Percentiles rank a stretch among this genome's conserved stretches.
Conservation (phyloP, 2,329 filamentous ascomycete genomes). For the Fonsecaea erecta region DNA sequence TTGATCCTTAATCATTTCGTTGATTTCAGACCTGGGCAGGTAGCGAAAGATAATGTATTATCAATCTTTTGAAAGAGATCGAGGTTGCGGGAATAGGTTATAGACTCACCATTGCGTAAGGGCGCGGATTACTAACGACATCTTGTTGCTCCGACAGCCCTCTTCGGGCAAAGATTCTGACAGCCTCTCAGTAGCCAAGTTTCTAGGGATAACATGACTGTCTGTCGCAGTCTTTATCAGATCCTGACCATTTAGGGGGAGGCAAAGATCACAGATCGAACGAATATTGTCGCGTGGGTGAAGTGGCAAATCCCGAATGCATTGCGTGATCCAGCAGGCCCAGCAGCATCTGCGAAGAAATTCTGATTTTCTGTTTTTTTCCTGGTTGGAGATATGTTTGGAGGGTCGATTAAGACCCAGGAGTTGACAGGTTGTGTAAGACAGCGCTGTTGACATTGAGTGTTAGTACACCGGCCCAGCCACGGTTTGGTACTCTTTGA, state of each 20-base stretch:
- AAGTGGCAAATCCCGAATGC: conserved; percentile 1
- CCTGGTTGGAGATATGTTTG: conserved; percentile 5
- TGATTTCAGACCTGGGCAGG: conserved; percentile 1
- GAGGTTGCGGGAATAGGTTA: neutral
- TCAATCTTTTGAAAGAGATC: conserved; percentile 1
- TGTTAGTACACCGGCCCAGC: neutral
- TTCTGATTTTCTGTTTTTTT: conserved; percentile 2
- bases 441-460: neutral
- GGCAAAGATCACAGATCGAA: conserved; percentile 3
- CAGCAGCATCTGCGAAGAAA: conserved; percentile 1
- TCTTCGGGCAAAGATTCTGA: conserved; percentile 3
- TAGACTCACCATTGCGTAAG: conserved; percentile 1
- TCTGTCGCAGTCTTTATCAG: neutral
- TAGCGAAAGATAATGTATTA: neutral
- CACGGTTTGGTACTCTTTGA: neutral
- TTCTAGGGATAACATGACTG: neutral
- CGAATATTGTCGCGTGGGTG: conserved; percentile 4
- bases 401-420: conserved; percentile 1
- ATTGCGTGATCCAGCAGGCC: conserved; percentile 4
- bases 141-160: conserved; percentile 2
- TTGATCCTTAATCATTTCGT: neutral
- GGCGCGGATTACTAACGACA: neutral
- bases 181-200: conserved; percentile 1
- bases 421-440: conserved; percentile 2
- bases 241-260: neutral